Conservation (phyloP, 75 land plant genomes). For the Sequoiadendron giganteum region DNA sequence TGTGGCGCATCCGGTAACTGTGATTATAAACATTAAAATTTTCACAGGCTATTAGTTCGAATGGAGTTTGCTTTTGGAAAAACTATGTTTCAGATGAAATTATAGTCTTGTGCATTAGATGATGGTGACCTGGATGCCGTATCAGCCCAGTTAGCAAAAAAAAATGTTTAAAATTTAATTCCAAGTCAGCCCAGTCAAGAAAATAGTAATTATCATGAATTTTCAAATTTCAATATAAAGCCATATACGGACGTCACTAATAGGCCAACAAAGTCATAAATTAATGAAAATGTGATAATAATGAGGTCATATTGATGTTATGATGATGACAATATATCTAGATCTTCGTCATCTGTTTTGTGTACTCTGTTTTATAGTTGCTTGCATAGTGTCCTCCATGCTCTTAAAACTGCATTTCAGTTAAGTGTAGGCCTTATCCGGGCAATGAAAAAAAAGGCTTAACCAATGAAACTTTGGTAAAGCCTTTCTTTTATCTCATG, state of each 20-base stretch:
- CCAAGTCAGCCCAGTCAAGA: background rate
- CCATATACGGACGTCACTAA: background rate
- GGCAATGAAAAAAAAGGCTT: background rate
- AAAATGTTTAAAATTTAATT: too few relatives aligned
- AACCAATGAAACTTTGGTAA: background rate
- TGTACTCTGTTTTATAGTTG: background rate
- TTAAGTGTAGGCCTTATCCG: background rate
- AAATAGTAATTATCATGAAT: background rate
- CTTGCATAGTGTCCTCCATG: background rate
- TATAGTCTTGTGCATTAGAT: background rate
- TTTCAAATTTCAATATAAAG: background rate
- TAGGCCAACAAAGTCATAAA: background rate
- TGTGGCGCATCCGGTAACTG: too few relatives aligned
- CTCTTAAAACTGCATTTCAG: background rate
- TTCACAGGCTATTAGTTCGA: too few relatives aligned
- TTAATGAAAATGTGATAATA: background rate
- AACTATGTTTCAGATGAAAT: too few relatives aligned
- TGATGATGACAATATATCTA: background rate
- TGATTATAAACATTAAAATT: too few relatives aligned
- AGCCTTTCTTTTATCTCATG: background rate
- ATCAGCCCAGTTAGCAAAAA: background rate
- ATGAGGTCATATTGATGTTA: background rate
- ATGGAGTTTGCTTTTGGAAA: too few relatives aligned
- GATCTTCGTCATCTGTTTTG: background rate
- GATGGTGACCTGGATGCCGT: background rate